Evolutionary conservation across 257 asterid genomes (phyloP).

Genomic region (Lycium barbarum): DNA sequence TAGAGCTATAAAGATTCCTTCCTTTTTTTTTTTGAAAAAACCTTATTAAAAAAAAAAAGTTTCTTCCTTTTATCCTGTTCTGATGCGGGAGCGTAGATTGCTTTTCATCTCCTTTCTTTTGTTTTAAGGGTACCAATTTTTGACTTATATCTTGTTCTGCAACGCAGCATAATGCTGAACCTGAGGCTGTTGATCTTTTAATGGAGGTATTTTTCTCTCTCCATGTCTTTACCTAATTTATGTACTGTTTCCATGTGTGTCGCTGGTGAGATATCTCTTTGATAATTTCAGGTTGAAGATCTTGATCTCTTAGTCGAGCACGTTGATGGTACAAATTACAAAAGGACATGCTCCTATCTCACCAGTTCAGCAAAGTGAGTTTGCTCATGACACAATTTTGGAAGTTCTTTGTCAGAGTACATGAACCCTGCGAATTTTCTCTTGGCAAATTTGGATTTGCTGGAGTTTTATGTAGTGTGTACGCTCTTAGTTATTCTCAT

Average conservation of each 20-base stretch:
- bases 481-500: neutral
- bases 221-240: neutral
- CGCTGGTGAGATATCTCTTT: neutral
- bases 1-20: neutral
- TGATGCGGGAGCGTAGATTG: neutral
- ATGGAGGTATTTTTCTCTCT: conserved; percentile 66
- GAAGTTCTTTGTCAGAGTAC: neutral
- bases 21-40: no score
- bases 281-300: conserved; percentile 76
- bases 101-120: neutral
- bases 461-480: neutral
- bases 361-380: conserved; percentile 89
- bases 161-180: conserved; percentile 96
- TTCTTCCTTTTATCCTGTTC: neutral
- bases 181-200: conserved; percentile 82
- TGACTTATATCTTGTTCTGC: neutral
- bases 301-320: conserved; percentile 81
- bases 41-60: no score
- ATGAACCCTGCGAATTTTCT: neutral
- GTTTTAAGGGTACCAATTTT: neutral
- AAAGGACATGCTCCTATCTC: conserved; percentile 85
- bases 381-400: neutral
- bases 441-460: neutral
- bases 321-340: conserved; percentile 70
- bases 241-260: neutral